Base-by-base conservation (phyloP, 192 early-diverging fungal species). In the Dissophora globulifera region DNA sequence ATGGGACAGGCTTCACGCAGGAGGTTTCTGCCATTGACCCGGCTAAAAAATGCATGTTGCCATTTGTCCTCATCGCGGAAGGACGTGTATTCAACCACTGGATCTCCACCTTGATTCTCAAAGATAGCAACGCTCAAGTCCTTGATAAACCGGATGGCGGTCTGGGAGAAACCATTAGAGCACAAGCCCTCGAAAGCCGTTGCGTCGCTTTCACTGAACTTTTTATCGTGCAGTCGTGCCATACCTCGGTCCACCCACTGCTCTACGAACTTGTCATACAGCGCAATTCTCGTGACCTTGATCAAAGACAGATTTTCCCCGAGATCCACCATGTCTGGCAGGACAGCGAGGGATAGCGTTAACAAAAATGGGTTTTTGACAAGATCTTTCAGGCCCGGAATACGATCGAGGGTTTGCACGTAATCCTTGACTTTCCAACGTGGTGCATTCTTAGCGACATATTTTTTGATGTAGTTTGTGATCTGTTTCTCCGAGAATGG, bases 91-190 rank as follows among this genome's bases (percentile, higher is more conserved):
- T 26, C 9, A 5, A 67, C 47, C 22, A 58, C 51, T 15, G 65
- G 48, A 43, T 58, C 58, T 17, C 55, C 65, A 25, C 22, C 35
- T 23, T 67, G 65, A 33, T 67, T 38, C 22, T 58, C 31, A 42
- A 41, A 67, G 33, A 67, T 67, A 19, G 53, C 54, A 23, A 32
- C 43, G n/a, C 54, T 42, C 30, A 67, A 31, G 10, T 41, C 47
- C 29, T 57, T 67, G 19, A 67, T n/a, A 27, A 48, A 67, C 25
- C 27, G 15, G 32, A 67, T 58, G 16, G 47, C 55, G 23, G 50
- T 49, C 45, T 50, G 45, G 8, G 54, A 43, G 27, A 67, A 67
- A 8, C 65, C 65, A 19, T 49, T 42, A 32, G 50, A 45, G 20
- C 35, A 40, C 26, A 58, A 31, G 17, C 19, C 51, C 26, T 40